Percentiles rank a stretch among this genome's conserved stretches.
phyloP scores from a whole-genome alignment of 1,284 basidiomycete genomes.

The Ceratobasidium sp. region DNA sequence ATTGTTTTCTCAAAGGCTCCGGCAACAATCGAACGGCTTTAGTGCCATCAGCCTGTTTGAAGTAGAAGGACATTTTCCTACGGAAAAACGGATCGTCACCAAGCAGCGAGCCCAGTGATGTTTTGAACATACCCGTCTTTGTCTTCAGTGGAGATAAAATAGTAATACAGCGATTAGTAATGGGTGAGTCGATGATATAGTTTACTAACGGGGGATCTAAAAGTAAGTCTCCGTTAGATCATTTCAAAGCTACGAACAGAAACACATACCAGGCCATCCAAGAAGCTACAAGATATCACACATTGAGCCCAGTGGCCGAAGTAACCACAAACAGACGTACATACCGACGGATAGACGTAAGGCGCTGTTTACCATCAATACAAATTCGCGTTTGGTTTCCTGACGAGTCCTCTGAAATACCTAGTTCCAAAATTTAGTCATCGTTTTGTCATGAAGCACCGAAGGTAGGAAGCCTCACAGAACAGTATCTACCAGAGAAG shows the following conservation, averaged over 20 bases:
- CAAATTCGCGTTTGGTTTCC: constrained; percentile 49
- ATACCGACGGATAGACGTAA: constrained; percentile 48
- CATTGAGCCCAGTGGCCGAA: background rate
- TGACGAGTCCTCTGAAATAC: constrained; percentile 34
- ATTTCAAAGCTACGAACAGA: background rate
- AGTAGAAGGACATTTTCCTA: constrained; percentile 46
- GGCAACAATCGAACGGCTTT: constrained; percentile 42
- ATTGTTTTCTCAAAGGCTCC: constrained; percentile 35
- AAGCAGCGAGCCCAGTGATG: background rate
- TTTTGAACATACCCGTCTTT: constrained; percentile 33
- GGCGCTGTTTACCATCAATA: constrained; percentile 51
- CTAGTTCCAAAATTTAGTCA: constrained; percentile 13
- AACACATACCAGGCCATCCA: constrained; percentile 48
- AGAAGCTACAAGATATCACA: constrained; percentile 34
- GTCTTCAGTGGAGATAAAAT: constrained; percentile 14
- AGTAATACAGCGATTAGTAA: background rate
- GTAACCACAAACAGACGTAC: background rate
- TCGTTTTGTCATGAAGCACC: background rate
- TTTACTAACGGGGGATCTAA: constrained; percentile 41
- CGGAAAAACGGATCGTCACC: background rate
- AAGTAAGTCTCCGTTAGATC: background rate
- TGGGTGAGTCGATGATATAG: background rate
- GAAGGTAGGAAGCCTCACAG: constrained; percentile 29
- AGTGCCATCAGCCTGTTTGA: constrained; percentile 39
- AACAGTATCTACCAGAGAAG: constrained; percentile 42